Evolutionary conservation across 169 alveolate species (phyloP), one percentile per base, ranked within the genome.

Genomic region (Plasmodium gonderi): DNA sequence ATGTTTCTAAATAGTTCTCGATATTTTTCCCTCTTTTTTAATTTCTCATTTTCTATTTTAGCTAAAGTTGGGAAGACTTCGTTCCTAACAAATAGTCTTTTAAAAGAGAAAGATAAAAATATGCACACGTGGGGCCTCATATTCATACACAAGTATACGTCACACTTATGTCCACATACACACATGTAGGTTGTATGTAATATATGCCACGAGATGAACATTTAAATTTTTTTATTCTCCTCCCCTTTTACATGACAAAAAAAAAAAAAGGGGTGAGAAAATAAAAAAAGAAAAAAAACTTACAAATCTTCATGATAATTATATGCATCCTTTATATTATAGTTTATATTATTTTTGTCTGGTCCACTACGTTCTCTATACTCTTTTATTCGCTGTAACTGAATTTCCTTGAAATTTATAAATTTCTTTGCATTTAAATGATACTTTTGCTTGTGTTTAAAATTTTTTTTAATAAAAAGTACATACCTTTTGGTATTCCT

Each of bases 51-150:
- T 74, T 83, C 92, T 83, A 83, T 83, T 83, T 83, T 83, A 11
- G 92, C 92, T 74, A 83, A 29, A 5, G 83, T 83, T 54, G 92
- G 92, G n/a, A 83, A 38, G 42, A 83, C 92, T 83, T 83, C 92
- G 44, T 74, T 83, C 78, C 85, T 83, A 14, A 83, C 92, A 38
- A 83, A 83, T 40, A 83, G 92, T 3, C 92, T 83, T 83, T 23
- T 72, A 36, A 80, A 64, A 64, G 7, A 45, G 47, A 40, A 23
- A 40, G 45, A 38, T 38, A 14, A 14, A 14, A 23, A 54, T 8
- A 54, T 8, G 7, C 7, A 54, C 23, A n/a, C 69, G n/a, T n/a
- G n/a, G n/a, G n/a, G n/a, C n/a, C n/a, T n/a, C n/a, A n/a, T n/a
- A n/a, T n/a, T n/a, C n/a, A n/a, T n/a, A n/a, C n/a, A n/a, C n/a